These are phyloP conservation scores for Fusarium subglutinans DNA, from an alignment of 2,329 filamentous ascomycete genomes.

Conservation along the genomic window DNA sequence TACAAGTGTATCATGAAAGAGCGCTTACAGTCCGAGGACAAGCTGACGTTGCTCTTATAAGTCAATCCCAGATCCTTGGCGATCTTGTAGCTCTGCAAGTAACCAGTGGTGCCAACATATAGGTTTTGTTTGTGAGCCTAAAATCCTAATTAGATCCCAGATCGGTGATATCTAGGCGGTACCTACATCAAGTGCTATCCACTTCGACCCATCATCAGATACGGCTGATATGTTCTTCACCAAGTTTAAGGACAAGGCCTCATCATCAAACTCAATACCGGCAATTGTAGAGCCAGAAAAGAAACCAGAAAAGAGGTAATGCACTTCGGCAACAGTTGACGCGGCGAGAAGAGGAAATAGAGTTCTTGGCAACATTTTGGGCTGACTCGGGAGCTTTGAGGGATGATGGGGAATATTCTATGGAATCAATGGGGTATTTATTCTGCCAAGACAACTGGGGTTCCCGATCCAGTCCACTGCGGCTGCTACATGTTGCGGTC, in stretches of 20 bases:
- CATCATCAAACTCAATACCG: background rate
- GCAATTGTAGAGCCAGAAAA: background rate
- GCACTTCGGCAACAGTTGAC: background rate
- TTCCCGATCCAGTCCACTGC: background rate
- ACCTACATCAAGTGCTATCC: background rate
- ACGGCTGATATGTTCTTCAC: background rate
- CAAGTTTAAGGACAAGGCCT: rapidly evolving
- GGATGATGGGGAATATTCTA: rapidly evolving
- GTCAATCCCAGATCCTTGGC: rapidly evolving
- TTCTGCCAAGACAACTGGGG: background rate
- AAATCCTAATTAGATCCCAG: rapidly evolving
- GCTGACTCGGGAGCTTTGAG: background rate
- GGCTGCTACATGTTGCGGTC: rapidly evolving
- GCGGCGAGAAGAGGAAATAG: background rate
- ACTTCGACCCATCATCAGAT: background rate
- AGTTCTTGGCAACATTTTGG: background rate
- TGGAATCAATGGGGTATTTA: background rate
- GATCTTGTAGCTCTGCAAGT: background rate
- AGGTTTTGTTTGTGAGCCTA: background rate
- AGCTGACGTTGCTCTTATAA: background rate
- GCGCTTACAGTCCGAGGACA: background rate
- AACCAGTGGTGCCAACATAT: background rate
- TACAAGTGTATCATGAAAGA: background rate
- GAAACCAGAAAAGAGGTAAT: background rate
- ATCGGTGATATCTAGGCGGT: too few relatives aligned